phyloP scores from a whole-genome alignment of 192 early-diverging fungal genomes.

The Backusella parvicylindrica region DNA sequence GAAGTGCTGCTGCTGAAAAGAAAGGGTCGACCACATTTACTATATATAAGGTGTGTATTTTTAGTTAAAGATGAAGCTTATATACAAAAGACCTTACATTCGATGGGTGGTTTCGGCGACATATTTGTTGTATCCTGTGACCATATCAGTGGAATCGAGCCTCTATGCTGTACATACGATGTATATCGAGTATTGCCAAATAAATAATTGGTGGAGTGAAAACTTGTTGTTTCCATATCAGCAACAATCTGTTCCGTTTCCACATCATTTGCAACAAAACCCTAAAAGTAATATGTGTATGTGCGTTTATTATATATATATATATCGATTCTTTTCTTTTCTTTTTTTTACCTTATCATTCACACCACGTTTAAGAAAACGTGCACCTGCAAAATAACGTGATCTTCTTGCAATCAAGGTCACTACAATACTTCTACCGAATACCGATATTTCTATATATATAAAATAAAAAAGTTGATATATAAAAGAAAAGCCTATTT shows the following conservation, averaged over 20 bases:
- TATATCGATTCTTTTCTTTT: background rate
- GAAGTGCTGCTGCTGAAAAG: slow-evolving; percentile 85
- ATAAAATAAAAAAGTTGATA: background rate
- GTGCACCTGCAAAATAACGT: slow-evolving; percentile 91
- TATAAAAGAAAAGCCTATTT: too few species aligned
- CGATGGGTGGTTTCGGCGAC: slow-evolving; percentile 92
- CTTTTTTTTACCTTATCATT: slow-evolving; percentile 66
- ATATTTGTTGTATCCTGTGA: slow-evolving; percentile 90
- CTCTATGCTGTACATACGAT: slow-evolving; percentile 95
- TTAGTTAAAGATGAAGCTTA: too few species aligned
- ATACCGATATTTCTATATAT: slow-evolving; percentile 76
- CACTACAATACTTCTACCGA: slow-evolving; percentile 87
- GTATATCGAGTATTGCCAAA: slow-evolving; percentile 75
- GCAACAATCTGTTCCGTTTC: slow-evolving; percentile 98
- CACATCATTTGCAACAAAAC: slow-evolving; percentile 98
- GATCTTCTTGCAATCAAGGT: slow-evolving; percentile 95
- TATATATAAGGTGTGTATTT: background rate
- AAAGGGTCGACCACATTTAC: slow-evolving; percentile 91
- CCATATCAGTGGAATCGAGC: slow-evolving; percentile 96
- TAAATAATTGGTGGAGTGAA: slow-evolving; percentile 58
- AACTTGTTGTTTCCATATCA: slow-evolving; percentile 87
- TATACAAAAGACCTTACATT: too few species aligned
- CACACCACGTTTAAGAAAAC: slow-evolving; percentile 93
- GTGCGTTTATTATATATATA: slow-evolving; percentile 1
- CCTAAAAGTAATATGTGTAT: slow-evolving; percentile 36